Evolutionary conservation across 331 rosid species (phyloP), one percentile per base, ranked within the genome.

Genomic region (Quercus phellos): DNA sequence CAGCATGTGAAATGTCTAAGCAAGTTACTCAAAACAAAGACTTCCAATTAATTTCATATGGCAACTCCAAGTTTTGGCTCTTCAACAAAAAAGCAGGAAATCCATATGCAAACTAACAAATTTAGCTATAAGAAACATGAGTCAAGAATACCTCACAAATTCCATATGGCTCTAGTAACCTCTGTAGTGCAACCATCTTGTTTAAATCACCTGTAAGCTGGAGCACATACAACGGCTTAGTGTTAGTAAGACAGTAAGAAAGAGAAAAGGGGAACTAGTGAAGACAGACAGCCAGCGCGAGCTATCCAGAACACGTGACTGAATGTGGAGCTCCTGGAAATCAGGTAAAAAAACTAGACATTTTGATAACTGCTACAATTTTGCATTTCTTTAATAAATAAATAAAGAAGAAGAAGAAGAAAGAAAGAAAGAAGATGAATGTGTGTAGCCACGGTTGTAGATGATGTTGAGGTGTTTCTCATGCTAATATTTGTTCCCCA

Each of bases 121-220:
- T 18, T 34, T 11, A 22, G 59, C n/a, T 26, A 34, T 2, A 22
- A 50, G 76, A 56, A 12, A 27, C 70, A 63, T 72, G 50, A 19
- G 55, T 63, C 26, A 71, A 67, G 64, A 85, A 87, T 51, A 88
- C 91, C 91, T 88, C 91, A 27, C 91, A 88, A 77, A 88, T 84
- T 75, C 91, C 89, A 56, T 78, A 88, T 1, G 88, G 88, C 86
- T 83, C 91, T 46, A 88, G 77, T 46, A 88, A 79, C 76, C 75
- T 81, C 88, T 88, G 91, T 72, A 88, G 80, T 60, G 91, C 91
- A 68, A 85, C 91, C 91, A 88, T 85, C 84, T 85, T 88, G 81
- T 79, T 81, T 34, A 88, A 79, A 82, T 88, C 91, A 12, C 91
- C 91, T 13, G 91, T 88, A 24, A 88, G 89, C 91, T 88, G 83